A percentile compares a stretch with the other conserved stretches of the same genome.
phyloP scores from a whole-genome alignment of 768 basidiomycete species.

The Mycena capillaripes region DNA sequence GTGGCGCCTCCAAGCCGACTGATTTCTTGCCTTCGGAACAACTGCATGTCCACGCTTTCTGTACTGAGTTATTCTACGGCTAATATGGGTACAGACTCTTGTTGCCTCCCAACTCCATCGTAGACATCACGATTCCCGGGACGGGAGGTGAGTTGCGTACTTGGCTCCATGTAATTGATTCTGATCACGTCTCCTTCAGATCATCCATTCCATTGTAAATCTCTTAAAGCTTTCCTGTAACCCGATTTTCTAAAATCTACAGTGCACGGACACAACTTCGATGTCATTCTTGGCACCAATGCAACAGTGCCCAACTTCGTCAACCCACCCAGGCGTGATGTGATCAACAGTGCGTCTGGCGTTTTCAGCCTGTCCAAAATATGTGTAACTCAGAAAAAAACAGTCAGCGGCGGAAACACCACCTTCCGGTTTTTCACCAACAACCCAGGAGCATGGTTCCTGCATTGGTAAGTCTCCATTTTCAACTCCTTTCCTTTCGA shows the following conservation, averaged over 20 bases:
- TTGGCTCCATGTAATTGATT: too few species aligned
- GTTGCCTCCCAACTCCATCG: neutral
- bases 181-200: too few species aligned
- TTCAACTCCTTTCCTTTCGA: too few species aligned
- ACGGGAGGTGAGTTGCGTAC: neutral
- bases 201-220: constrained; percentile 4
- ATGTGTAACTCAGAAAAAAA: neutral
- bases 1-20: neutral
- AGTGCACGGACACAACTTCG: constrained; percentile 17
- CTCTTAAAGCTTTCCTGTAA: neutral
- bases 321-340: constrained; percentile 5
- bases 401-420: neutral
- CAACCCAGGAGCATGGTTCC: neutral
- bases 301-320: neutral
- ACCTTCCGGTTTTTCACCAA: neutral
- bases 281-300: neutral
- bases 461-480: neutral
- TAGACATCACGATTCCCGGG: constrained; percentile 3
- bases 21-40: constrained; percentile 8
- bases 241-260: neutral
- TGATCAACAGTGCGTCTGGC: neutral
- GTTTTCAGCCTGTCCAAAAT: too few species aligned
- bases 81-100: neutral
- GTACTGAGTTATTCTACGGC: too few species aligned
- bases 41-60: neutral